These are phyloP conservation scores for Phialophora verrucosa DNA, from an alignment of 2,329 filamentous ascomycete genomes.

Conservation along the genomic window DNA sequence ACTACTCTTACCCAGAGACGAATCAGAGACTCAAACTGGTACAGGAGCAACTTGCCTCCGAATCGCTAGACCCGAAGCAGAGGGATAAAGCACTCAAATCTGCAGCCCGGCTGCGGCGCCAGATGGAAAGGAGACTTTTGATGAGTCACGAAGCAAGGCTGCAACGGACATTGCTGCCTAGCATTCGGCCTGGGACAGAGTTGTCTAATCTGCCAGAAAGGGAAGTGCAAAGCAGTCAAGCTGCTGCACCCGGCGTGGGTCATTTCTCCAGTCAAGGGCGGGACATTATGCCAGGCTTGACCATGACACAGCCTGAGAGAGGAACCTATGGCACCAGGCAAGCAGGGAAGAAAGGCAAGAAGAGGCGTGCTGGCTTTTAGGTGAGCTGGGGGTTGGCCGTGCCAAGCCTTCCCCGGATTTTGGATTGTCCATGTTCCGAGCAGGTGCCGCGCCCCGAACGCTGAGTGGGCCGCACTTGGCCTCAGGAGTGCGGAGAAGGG, in stretches of 20 bases:
- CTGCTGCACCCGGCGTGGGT: conserved; percentile 22
- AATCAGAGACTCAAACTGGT: conserved; percentile 29
- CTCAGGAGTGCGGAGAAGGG: conserved; percentile 29
- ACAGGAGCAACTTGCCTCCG: conserved; percentile 27
- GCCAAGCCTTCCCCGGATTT: conserved; percentile 34
- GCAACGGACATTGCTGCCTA: conserved; percentile 28
- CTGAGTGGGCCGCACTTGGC: conserved; percentile 8
- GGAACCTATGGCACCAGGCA: conserved; percentile 34
- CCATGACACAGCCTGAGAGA: conserved; percentile 36
- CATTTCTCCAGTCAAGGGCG: conserved; percentile 23
- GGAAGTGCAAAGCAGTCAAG: conserved; percentile 35
- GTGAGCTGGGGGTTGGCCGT: background rate
- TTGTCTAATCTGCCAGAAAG: conserved; percentile 20
- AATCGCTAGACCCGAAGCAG: conserved; percentile 31
- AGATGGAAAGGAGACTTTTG: conserved; percentile 24
- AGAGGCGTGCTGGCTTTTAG: conserved; percentile 34
- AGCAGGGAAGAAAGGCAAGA: conserved; percentile 21
- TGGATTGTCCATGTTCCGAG: conserved; percentile 29
- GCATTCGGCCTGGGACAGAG: conserved; percentile 13
- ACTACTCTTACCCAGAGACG: conserved; percentile 31
- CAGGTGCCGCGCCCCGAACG: conserved; percentile 9
- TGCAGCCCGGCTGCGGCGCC: conserved; percentile 25
- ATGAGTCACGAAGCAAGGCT: conserved; percentile 25
- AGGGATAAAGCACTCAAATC: conserved; percentile 26
- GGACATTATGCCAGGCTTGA: conserved; percentile 18